Percentiles rank a stretch among this genome's conserved stretches.
Evolutionary conservation across 345 rosid genomes (phyloP).

Genomic region (Iberis pinnata): DNA sequence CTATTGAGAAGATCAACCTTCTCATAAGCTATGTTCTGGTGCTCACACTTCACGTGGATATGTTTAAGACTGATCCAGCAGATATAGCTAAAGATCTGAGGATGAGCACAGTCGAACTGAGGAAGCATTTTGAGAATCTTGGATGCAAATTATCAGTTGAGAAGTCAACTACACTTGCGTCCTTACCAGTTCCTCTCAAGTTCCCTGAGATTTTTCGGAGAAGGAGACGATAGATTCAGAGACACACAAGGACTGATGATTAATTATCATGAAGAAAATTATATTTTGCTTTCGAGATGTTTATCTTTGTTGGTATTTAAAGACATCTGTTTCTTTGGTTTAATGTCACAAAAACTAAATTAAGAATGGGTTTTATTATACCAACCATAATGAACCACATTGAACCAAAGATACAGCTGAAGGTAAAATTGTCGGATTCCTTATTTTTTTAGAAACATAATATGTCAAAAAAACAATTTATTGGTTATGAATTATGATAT

Average conservation of each 20-base stretch:
- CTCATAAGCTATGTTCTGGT: constrained; percentile 72
- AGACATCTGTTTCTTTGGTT: constrained; percentile 3
- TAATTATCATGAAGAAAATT: not conserved
- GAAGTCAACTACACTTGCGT: constrained; percentile 25
- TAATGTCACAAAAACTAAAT: not conserved
- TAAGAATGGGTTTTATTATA: too few relatives aligned
- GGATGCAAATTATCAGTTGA: constrained; percentile 59
- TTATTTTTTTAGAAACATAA: too few relatives aligned
- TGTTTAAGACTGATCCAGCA: constrained; percentile 46
- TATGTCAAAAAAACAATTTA: too few relatives aligned
- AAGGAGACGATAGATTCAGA: constrained; percentile 31
- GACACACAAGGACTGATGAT: not conserved
- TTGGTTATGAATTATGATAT: too few relatives aligned
- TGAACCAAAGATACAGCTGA: too few relatives aligned
- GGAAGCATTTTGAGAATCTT: constrained; percentile 50
- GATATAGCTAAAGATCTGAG: constrained; percentile 77
- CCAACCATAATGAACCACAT: too few relatives aligned
- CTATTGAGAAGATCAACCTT: constrained; percentile 49
- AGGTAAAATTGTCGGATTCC: too few relatives aligned
- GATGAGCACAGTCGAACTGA: constrained; percentile 36
- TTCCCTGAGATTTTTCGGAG: constrained; percentile 41
- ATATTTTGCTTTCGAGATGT: not conserved
- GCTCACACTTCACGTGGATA: constrained; percentile 66
- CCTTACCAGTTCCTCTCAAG: constrained; percentile 58
- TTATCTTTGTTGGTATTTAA: not conserved